Evolutionary conservation across 2,329 filamentous ascomycete species (phyloP), one percentile per base, ranked within the genome.

Genomic region (Kalmusia sp.): DNA sequence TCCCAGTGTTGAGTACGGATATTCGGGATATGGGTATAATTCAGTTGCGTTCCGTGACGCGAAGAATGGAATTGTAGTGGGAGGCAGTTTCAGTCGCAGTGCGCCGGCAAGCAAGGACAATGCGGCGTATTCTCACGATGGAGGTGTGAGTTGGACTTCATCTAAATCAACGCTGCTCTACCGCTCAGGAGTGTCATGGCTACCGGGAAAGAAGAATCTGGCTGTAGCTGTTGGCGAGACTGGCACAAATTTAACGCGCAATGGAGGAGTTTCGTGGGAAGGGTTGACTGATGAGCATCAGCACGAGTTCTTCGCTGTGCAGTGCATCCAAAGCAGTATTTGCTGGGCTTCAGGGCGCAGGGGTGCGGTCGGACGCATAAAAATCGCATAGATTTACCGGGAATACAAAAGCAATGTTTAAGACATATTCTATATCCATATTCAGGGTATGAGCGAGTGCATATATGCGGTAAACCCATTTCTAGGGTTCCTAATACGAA

Each of bases 221-320:
- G 41, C 41, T n/a, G 41, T 44, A 24, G 41, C 41, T 44, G 41
- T 19, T 34, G 41, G 41, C 19, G 28, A 44, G 17, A 33, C 41
- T 4, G 41, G 41, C 28, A 44, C 41, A 19, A 44, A 44, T 15
- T 11, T 44, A 17, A 34, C 41, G 12, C 41, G 41, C 24, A 21
- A 44, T 6, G 41, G 41, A 24, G 41, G 41, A n/a, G 27, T 34
- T 24, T 33, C 41, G 11, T 44, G 41, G 41, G 28, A 33, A 27
- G 17, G 9, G 3, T 17, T 44, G 28, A 34, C 19, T 15, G 41
- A 44, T 22, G 41, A 44, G 17, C n/a, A 33, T 1, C 41, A 34
- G n/a, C 33, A 44, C 12, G 41, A 31, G 17, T 44, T 33, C 19
- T 44, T 33, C 34, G 41, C 41, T 4, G 41, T 44, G 17, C 41